Percentiles rank a stretch among this genome's conserved stretches.
Conservation (phyloP, 2,329 filamentous ascomycete species). For the Macrophomina tecta region DNA sequence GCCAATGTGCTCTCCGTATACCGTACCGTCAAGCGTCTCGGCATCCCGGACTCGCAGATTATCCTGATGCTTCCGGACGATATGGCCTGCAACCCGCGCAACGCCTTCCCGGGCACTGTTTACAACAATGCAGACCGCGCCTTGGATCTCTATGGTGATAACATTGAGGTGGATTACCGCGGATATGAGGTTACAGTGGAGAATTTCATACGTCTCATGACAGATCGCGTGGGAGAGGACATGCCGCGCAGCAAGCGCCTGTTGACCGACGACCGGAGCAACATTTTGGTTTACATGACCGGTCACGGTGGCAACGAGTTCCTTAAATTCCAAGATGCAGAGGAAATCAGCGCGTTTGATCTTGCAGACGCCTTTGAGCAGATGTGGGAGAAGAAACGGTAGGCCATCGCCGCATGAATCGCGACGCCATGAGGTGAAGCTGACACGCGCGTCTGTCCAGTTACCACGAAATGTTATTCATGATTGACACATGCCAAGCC, state of each 20-base stretch:
- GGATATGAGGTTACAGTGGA: constrained; percentile 99
- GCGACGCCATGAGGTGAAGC: neutral
- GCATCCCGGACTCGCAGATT: constrained; percentile 97
- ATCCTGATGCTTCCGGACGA: constrained; percentile 99
- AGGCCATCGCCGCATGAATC: constrained; percentile 31
- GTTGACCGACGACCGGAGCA: constrained; percentile 92
- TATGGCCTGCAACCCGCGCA: constrained; percentile 99
- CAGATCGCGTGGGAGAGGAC: constrained; percentile 90
- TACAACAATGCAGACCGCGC: constrained; percentile 98
- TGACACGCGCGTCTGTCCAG: constrained; percentile 46
- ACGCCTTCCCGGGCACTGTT: constrained; percentile 95
- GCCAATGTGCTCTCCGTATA: constrained; percentile 98
- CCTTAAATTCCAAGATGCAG: constrained; percentile 96
- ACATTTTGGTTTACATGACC: constrained; percentile 99
- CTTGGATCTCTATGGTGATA: constrained; percentile 95
- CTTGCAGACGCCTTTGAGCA: constrained; percentile 96
- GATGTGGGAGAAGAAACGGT: constrained; percentile 99
- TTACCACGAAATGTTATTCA: constrained; percentile 97
- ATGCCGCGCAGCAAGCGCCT: constrained; percentile 94
- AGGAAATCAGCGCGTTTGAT: constrained; percentile 96
- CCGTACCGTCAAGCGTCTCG: constrained; percentile 95
- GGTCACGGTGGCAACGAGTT: constrained; percentile 98
- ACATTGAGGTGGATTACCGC: constrained; percentile 97
- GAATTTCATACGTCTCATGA: constrained; percentile 95
- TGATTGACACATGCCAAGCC: constrained; percentile 99